phyloP scores from a whole-genome alignment of 202 grass and related monocot genomes.

The Carex sylvatica region DNA sequence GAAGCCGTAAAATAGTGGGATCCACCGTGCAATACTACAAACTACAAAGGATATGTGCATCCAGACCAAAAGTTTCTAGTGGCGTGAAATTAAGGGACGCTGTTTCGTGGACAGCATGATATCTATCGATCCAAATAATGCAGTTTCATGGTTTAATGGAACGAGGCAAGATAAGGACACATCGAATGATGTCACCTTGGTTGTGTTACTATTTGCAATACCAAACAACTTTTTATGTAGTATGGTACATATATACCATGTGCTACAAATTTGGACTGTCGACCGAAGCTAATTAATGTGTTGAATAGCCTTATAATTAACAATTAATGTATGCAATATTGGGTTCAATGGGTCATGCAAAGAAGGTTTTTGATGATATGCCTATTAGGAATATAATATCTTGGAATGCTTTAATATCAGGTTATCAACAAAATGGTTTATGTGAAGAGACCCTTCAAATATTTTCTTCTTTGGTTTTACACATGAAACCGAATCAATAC shows the following conservation, averaged over 20 bases:
- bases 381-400: conserved; percentile 47
- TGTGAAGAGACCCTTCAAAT: conserved; percentile 50
- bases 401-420: conserved; percentile 78
- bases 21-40: too few species aligned
- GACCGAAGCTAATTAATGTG: conserved; percentile 39
- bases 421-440: conserved; percentile 67
- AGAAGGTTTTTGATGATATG: conserved; percentile 48
- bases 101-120: conserved; percentile 84
- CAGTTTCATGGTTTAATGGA: conserved; percentile 44
- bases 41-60: too few species aligned
- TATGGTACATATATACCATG: conserved; percentile 62
- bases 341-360: conserved; percentile 42
- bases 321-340: conserved; percentile 80
- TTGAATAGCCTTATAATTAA: conserved; percentile 78
- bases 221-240: conserved; percentile 31
- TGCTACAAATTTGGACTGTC: conserved; percentile 53
- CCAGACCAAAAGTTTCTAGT: too few species aligned
- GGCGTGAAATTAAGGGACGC: conserved; percentile 53
- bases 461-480: conserved; percentile 57
- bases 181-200: conserved; percentile 86
- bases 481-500: conserved; percentile 50
- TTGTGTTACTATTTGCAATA: conserved; percentile 61
- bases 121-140: conserved; percentile 55
- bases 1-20: too few species aligned
- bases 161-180: conserved; percentile 50